Base-by-base conservation (phyloP, 1,139 yeast species). In the Suhomyces bokatorum region DNA sequence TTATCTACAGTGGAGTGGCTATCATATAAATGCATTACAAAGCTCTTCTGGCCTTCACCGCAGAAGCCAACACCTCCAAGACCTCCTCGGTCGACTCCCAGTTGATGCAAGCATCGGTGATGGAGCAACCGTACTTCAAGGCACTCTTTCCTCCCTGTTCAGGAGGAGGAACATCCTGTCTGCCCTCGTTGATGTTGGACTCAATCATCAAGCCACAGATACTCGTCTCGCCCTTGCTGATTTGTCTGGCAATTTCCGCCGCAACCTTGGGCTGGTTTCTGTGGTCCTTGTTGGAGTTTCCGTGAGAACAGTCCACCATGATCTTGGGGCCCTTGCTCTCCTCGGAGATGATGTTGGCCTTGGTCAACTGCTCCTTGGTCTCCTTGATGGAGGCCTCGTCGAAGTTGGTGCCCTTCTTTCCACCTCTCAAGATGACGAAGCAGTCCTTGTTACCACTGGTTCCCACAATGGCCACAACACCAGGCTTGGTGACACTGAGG, bases 261-360 rank as follows among this genome's bases (percentile, higher is more conserved):
- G 96, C 90, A n/a, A 91, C 99, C 65, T 78, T 80, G 39, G 98
- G 97, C 73, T 93, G 99, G 70, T 93, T 93, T 60, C 78, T 80
- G 78, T 83, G 91, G 69, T 93, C 84, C 67, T 93, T 93, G 62
- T 77, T 81, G 39, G 97, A 88, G 74, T 93, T 93, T 52, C 97
- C 99, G 63, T 93, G 99, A 34, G 97, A 90, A 65, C 98, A 93
- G 69, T 93, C 99, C 51, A 93, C 84, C 98, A 93, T 93, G 62
- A 93, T 87, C 67, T 95, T 80, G 58, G 86, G 82, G 35, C 71
- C 76, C 30, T 70, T 67, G 45, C 73, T 71, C 39, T 30, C 39
- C 3, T 35, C 48, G 27, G 44, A 33, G 2, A 50, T 44, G n/a
- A 54, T 40, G 33, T 80, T 79, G 27, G 87, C 78, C 57, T 81